Evolutionary conservation across 1,284 basidiomycete species (phyloP).

Genomic region (Apiotrichum porosum): DNA sequence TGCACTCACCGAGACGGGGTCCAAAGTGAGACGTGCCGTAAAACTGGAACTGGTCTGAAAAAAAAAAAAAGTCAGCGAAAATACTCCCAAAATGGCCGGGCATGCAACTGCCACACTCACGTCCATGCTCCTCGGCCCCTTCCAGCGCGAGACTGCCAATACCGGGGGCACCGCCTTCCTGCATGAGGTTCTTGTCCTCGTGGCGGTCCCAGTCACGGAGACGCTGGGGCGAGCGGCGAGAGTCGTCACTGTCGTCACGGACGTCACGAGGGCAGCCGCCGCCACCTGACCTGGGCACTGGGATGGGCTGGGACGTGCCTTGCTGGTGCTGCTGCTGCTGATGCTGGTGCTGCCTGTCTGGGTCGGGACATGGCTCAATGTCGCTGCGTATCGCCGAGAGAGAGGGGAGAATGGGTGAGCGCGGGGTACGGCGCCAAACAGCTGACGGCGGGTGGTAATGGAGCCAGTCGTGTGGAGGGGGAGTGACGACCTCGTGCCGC

Average conservation of each 20-base stretch:
- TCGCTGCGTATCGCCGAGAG: too few relatives aligned
- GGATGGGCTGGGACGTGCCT: too few relatives aligned
- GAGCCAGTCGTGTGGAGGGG: not conserved
- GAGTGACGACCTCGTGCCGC: constrained; percentile 6
- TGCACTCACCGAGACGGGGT: constrained; percentile 24
- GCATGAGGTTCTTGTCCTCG: constrained; percentile 20
- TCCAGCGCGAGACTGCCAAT: constrained; percentile 21
- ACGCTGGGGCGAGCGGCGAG: constrained; percentile 1
- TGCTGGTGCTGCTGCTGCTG: not conserved
- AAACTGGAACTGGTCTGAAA: constrained; percentile 25
- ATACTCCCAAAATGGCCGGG: not conserved
- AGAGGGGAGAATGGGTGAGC: too few relatives aligned
- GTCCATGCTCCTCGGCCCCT: constrained; percentile 14
- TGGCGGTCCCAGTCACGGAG: not conserved
- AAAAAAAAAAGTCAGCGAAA: not conserved
- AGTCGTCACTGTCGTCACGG: not conserved
- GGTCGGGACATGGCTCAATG: too few relatives aligned
- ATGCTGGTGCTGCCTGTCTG: not conserved
- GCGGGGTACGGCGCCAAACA: not conserved
- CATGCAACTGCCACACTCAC: constrained; percentile 5
- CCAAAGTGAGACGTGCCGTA: constrained; percentile 32
- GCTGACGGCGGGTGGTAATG: not conserved
- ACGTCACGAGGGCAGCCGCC: not conserved
- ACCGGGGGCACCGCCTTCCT: constrained; percentile 23
- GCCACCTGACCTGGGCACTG: too few relatives aligned